phyloP scores from a whole-genome alignment of 345 rosid genomes.

The Kandelia obovata region DNA sequence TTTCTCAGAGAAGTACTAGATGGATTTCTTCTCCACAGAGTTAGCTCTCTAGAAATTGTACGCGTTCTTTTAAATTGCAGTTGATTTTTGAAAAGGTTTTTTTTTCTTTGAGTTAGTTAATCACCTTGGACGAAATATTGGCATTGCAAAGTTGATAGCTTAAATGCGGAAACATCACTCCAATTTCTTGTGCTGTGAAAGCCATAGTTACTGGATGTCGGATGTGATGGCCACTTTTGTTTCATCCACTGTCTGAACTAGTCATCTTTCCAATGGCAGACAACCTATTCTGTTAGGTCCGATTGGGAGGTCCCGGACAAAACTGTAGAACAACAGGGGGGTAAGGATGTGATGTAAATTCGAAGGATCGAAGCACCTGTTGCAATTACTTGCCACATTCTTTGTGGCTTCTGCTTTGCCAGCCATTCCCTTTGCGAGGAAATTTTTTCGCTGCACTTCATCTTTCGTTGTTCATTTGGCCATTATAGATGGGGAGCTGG shows the following conservation, averaged over 20 bases:
- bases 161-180: too few relatives aligned
- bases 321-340: constrained; percentile 37
- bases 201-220: too few relatives aligned
- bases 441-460: too few relatives aligned
- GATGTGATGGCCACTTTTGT: too few relatives aligned
- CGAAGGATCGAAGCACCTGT: not conserved
- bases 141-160: too few relatives aligned
- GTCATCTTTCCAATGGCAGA: constrained; percentile 31
- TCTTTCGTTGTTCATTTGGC: too few relatives aligned
- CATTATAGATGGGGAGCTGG: too few relatives aligned
- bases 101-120: not conserved
- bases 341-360: constrained; percentile 42
- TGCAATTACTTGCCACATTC: too few relatives aligned
- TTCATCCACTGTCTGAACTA: not conserved
- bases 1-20: constrained; percentile 44
- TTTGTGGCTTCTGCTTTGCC: too few relatives aligned
- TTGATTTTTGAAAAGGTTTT: not conserved
- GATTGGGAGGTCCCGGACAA: constrained; percentile 40
- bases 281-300: constrained; percentile 47
- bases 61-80: constrained; percentile 17
- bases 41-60: constrained; percentile 57
- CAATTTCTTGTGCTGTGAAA: too few relatives aligned
- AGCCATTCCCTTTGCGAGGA: too few relatives aligned
- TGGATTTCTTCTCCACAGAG: constrained; percentile 79
- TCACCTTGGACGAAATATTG: too few relatives aligned